A percentile compares a stretch with the other conserved stretches of the same genome.
Conservation (phyloP, 2,329 filamentous ascomycete genomes). For the Colletotrichum chrysophilum region DNA sequence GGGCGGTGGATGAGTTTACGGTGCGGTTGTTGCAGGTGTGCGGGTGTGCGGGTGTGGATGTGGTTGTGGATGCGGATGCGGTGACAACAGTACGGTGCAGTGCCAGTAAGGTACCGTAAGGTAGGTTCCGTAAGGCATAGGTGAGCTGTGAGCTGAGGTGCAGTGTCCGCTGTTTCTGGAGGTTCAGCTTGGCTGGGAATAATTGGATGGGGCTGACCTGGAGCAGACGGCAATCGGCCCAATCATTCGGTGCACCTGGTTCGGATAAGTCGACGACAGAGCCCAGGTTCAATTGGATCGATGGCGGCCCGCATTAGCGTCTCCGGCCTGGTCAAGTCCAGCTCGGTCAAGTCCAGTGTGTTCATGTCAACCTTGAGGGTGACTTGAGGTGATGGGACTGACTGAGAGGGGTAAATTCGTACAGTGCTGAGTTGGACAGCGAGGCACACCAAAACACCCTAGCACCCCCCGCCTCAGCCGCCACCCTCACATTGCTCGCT, state of each 20-base stretch:
- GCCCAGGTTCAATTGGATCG: background rate
- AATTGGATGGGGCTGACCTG: constrained; percentile 2
- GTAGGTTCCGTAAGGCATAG: background rate
- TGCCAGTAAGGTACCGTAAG: background rate
- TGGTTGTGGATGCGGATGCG: background rate
- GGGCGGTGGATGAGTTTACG: background rate
- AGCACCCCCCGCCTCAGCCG: background rate
- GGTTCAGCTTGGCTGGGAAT: constrained; percentile 1
- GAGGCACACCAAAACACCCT: background rate
- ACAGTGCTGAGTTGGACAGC: background rate
- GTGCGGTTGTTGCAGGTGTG: background rate
- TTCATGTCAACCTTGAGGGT: background rate
- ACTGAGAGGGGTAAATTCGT: background rate
- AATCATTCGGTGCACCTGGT: constrained; percentile 10
- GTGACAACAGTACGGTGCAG: constrained; percentile 4
- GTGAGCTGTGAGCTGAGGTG: background rate
- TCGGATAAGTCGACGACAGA: constrained; percentile 4
- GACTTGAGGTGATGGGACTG: background rate
- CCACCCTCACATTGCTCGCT: background rate
- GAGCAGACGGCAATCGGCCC: constrained; percentile 5
- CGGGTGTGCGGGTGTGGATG: background rate
- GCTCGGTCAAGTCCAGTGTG: background rate
- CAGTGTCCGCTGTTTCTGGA: background rate
- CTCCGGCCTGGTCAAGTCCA: background rate
- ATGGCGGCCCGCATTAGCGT: constrained; percentile 8